These are phyloP conservation scores for Coemansia sp. DNA, from an alignment of 192 early-diverging fungal genomes.

Conservation along the genomic window DNA sequence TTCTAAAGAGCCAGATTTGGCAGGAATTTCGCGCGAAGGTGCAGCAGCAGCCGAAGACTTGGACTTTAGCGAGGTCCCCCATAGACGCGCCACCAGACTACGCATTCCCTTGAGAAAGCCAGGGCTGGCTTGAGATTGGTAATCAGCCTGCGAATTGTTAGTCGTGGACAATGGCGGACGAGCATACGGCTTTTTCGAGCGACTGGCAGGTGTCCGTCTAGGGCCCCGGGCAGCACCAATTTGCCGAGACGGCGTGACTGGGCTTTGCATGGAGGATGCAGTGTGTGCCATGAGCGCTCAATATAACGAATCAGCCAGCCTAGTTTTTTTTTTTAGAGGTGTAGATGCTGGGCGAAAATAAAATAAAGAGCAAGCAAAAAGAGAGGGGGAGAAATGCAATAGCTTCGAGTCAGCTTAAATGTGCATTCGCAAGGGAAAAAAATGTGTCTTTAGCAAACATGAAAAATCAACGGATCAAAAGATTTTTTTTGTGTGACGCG, in stretches of 20 bases:
- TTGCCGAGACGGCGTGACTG: slow-evolving; percentile 34
- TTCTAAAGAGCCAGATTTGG: not conserved
- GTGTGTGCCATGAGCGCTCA: slow-evolving; percentile 28
- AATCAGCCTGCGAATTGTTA: slow-evolving; percentile 8
- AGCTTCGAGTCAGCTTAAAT: too few species aligned
- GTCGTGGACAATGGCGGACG: slow-evolving; percentile 4
- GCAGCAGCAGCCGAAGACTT: slow-evolving; percentile 5
- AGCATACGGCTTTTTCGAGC: slow-evolving; percentile 41
- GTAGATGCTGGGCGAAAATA: too few species aligned
- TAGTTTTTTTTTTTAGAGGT: too few species aligned
- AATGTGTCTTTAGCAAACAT: too few species aligned
- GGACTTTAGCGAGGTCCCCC: slow-evolving; percentile 39
- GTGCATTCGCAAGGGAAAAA: too few species aligned
- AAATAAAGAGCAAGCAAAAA: too few species aligned
- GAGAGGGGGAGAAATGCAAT: too few species aligned
- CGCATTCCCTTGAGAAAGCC: slow-evolving; percentile 51
- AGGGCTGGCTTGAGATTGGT: slow-evolving; percentile 20
- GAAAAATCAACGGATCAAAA: too few species aligned
- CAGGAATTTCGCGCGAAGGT: slow-evolving; percentile 1
- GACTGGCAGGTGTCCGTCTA: slow-evolving; percentile 38
- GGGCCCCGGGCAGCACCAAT: slow-evolving; percentile 39
- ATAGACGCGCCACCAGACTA: slow-evolving; percentile 44
- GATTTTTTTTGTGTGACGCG: too few species aligned
- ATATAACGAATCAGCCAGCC: too few species aligned
- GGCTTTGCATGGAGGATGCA: slow-evolving; percentile 19